A percentile compares a stretch with the other conserved stretches of the same genome.
phyloP scores from a whole-genome alignment of 352 stramenopile species.

The Pythium sp. region DNA sequence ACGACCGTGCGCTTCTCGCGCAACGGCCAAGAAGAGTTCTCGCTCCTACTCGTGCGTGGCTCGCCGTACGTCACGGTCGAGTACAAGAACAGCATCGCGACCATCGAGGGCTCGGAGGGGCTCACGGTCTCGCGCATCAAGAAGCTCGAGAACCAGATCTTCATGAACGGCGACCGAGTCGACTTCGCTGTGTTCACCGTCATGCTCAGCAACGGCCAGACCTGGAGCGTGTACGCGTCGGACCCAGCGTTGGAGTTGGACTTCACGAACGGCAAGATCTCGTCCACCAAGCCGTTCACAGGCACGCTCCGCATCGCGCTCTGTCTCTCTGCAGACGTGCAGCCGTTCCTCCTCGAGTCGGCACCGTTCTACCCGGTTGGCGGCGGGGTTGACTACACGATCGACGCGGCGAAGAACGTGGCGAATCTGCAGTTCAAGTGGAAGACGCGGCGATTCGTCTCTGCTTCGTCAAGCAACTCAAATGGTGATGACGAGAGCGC shows the following conservation, averaged over 20 bases:
- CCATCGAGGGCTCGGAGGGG: constrained; percentile 52
- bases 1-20: constrained; percentile 59
- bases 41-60: constrained; percentile 61
- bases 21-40: constrained; percentile 38
- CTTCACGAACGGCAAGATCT: constrained; percentile 33
- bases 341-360: constrained; percentile 55
- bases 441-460: constrained; percentile 52
- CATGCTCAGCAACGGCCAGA: constrained; percentile 57
- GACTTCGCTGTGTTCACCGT: constrained; percentile 50
- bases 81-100: constrained; percentile 45
- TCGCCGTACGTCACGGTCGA: constrained; percentile 82
- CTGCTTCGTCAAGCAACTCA: constrained; percentile 17
- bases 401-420: constrained; percentile 26
- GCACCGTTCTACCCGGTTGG: constrained; percentile 56
- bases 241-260: constrained; percentile 40
- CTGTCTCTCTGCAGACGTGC: constrained; percentile 30
- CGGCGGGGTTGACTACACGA: constrained; percentile 44
- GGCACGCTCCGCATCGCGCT: constrained; percentile 58
- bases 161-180: constrained; percentile 40
- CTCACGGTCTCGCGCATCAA: constrained; percentile 50
- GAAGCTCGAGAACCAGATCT: constrained; percentile 34
- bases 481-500: constrained; percentile 2
- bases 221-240: constrained; percentile 67
- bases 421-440: constrained; percentile 56
- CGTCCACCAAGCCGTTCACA: constrained; percentile 34